phyloP scores from a whole-genome alignment of 1,284 basidiomycete genomes.

The Somion occarium region DNA sequence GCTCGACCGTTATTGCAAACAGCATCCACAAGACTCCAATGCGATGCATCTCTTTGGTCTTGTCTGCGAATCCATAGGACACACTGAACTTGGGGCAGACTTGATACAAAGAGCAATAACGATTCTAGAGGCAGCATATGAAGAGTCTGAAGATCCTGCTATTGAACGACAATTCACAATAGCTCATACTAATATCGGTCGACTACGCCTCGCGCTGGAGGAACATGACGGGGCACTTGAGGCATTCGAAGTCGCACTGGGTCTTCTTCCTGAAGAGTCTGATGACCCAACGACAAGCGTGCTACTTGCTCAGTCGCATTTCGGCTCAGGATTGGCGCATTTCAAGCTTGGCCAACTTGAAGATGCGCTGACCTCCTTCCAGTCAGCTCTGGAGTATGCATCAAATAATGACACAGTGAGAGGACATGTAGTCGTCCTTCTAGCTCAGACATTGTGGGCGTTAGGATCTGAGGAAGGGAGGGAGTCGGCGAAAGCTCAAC shows the following conservation, averaged over 20 bases:
- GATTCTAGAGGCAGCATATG: slow-evolving; percentile 84
- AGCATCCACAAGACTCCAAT: slow-evolving; percentile 64
- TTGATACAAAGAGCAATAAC: slow-evolving; percentile 63
- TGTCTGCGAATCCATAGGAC: slow-evolving; percentile 81
- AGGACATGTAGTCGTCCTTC: slow-evolving; percentile 70
- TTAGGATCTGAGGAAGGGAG: slow-evolving; percentile 69
- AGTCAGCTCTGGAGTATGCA: slow-evolving; percentile 57
- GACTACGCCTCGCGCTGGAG: slow-evolving; percentile 61
- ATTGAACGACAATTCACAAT: slow-evolving; percentile 81
- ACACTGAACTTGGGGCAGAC: slow-evolving; percentile 56
- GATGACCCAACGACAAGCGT: slow-evolving; percentile 35
- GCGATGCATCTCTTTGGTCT: slow-evolving; percentile 86
- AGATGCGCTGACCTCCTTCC: slow-evolving; percentile 60
- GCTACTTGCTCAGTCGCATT: slow-evolving; percentile 61
- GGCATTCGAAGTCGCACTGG: slow-evolving; percentile 70
- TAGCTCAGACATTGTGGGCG: slow-evolving; percentile 81
- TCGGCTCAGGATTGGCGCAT: slow-evolving; percentile 68
- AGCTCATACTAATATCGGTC: slow-evolving; percentile 80
- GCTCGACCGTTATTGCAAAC: slow-evolving; percentile 72
- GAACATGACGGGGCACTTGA: slow-evolving; percentile 62
- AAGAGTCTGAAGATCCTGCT: slow-evolving; percentile 74
- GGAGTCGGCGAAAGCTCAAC: slow-evolving; percentile 74
- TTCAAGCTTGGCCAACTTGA: slow-evolving; percentile 66
- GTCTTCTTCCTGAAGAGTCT: slow-evolving; percentile 52
- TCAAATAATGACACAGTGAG: slow-evolving; percentile 44